Base-by-base conservation (phyloP, 371 early-diverging fungal genomes). In the Mucor indicus region DNA sequence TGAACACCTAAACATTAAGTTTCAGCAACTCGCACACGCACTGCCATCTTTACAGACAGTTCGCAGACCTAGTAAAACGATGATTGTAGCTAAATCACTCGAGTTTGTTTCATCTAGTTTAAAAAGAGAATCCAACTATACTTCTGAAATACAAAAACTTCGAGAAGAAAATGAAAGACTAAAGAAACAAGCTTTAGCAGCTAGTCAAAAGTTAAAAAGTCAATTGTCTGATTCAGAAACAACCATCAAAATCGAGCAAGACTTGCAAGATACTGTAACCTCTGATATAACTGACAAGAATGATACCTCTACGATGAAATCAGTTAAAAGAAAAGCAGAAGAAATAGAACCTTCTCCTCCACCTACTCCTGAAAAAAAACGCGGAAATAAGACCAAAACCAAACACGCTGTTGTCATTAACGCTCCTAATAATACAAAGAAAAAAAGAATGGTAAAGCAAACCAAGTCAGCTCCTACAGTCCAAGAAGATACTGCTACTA, bases 1-100 rank as follows among this genome's bases (percentile, higher is more conserved):
- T 23, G 90, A 90, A 64, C 77, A 77, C 19, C 76, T 90, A 32
- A 89, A 88, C 57, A 67, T 67, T 13, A 81, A 86, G 58, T 89
- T 89, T 57, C 87, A 85, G 56, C 87, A 90, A 39, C 69, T 90
- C 19, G 90, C 90, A 7, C 78, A 78, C 54, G 81, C 85, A 7
- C 66, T 90, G 17, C 90, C 89, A n/a, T 69, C 85, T 23, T 78
- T 89, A 13, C 69, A 69, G 40, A 68, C 79, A 30, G 84, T 85
- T 25, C 81, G 86, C 38, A 73, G 86, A 52, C 90, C 90, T 4
- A 84, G 85, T 51, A 90, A 90, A 51, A 80, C 85, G 12, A 81
- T 83, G 49, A 90, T 90, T 55, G 88, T 88, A 20, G 72, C 83
- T 21, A 82, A 82, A 58, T 80, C 85, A 5, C 74, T 85, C n/a